Base-by-base conservation (phyloP, 2,329 filamentous ascomycete species). In the Colletotrichum somersetense region DNA sequence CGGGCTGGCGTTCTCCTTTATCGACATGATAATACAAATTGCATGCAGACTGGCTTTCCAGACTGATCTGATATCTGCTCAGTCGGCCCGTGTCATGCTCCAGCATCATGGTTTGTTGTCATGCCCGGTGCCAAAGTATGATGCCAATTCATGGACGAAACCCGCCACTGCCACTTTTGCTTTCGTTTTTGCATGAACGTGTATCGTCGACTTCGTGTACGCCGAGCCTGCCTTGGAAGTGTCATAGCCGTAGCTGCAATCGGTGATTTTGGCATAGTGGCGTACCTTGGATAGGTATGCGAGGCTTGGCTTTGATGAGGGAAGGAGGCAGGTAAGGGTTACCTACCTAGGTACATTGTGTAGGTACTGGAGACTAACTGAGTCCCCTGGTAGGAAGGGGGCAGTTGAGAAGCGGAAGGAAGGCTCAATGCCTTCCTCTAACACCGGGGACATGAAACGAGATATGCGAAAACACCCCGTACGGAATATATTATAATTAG, bases 1-100 rank as follows among this genome's bases (percentile, higher is more conserved):
- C 30, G 23, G 52, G 56, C 61, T 52, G 53, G 63, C 61, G 58
- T 67, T 71, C n/a, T 65, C 62, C 65, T 44, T 44, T 57, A 23
- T 56, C 30, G 35, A 42, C n/a, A 10, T 30, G 12, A 58, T 59
- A 50, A 59, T 44, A 55, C 46, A 50, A 50, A 35, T 35, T 40
- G 33, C n/a, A 42, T 40, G 33, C n/a, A 35, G 18, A 62, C 30
- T 23, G 44, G 23, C 40, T 56, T 63, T 30, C 23, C 38, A n/a
- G 18, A 14, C 23, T 42, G 12, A 14, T 38, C 26, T 30, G 4
- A 33, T 14, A 1, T 42, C 30, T 52, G 5, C 1, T 12, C 14
- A 11, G 11, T 11, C 18, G 44, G 10, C 20, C 20, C 38, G 53
- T 57, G 38, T 10, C 7, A 55, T 35, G 18, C n/a, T 55, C 52